A percentile compares a stretch with the other conserved stretches of the same genome.
phyloP scores from a whole-genome alignment of 2,329 filamentous ascomycete species.

The Triangularia setosa region DNA sequence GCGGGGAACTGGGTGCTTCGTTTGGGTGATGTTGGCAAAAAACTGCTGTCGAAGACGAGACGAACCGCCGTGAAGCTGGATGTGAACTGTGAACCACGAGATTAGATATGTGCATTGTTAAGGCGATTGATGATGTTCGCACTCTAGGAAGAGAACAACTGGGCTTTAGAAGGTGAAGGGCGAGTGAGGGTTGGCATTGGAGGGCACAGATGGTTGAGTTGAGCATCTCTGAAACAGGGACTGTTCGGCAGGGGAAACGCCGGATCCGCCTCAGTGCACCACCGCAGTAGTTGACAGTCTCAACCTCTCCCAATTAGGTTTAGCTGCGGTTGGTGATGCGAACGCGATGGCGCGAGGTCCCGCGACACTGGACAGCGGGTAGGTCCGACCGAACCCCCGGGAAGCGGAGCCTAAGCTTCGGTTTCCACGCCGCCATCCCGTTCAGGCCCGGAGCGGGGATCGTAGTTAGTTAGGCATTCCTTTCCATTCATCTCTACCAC shows the following conservation, averaged over 20 bases:
- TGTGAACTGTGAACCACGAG: not conserved
- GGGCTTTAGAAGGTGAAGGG: too few species aligned
- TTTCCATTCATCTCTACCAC: too few species aligned
- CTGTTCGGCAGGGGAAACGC: slow-evolving; percentile 1
- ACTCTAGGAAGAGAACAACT: too few species aligned
- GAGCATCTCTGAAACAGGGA: slow-evolving; percentile 8
- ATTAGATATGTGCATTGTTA: not conserved
- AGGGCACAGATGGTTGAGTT: not conserved
- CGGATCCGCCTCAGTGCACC: not conserved
- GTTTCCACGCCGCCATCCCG: not conserved
- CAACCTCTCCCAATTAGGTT: not conserved
- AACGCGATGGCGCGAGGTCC: not conserved
- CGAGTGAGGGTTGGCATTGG: slow-evolving; percentile 1
- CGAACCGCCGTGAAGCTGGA: not conserved
- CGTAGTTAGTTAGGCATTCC: not conserved
- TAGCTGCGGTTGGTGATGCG: not conserved
- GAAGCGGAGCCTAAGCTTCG: not conserved
- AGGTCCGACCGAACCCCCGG: not conserved
- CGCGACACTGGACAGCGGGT: not conserved
- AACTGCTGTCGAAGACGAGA: not conserved
- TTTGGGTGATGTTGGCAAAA: not conserved
- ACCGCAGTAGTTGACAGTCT: not conserved
- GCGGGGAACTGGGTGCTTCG: slow-evolving; percentile 6
- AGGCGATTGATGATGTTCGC: not conserved
- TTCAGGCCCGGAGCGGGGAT: not conserved